These are phyloP conservation scores for Yamadazyma triangularis DNA, from an alignment of 1,139 yeast species.

Conservation along the genomic window DNA sequence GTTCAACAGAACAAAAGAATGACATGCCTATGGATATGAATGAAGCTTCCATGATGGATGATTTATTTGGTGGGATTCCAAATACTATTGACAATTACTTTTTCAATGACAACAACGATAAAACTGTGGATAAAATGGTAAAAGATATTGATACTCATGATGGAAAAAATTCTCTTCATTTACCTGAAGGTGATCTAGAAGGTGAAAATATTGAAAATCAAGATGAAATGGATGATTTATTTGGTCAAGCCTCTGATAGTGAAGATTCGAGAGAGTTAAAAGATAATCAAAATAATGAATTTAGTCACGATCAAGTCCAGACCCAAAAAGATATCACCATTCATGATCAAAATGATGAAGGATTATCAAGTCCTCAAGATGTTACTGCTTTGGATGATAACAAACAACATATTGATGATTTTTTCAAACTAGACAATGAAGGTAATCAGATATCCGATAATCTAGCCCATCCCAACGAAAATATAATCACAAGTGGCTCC, in stretches of 20 bases:
- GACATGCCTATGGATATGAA: slow-evolving; percentile 15
- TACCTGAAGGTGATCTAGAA: not conserved
- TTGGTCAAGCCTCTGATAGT: slow-evolving; percentile 33
- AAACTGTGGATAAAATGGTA: not conserved
- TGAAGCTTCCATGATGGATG: slow-evolving; percentile 17
- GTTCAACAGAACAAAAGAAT: slow-evolving; percentile 19
- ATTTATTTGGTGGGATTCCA: slow-evolving; percentile 19
- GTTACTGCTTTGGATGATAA: slow-evolving; percentile 1
- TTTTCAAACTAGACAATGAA: not conserved
- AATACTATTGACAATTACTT: slow-evolving; percentile 16
- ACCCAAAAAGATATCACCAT: not conserved
- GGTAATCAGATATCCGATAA: not conserved
- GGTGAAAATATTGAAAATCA: slow-evolving; percentile 5
- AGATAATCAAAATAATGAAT: too few relatives aligned
- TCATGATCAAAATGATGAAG: not conserved
- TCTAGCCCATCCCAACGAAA: too few relatives aligned
- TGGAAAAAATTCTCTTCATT: not conserved
- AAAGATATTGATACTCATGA: too few relatives aligned
- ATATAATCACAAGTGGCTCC: too few relatives aligned
- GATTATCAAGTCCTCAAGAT: too few relatives aligned
- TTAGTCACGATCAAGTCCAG: not conserved
- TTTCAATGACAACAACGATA: slow-evolving; percentile 6
- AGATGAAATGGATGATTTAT: slow-evolving; percentile 32
- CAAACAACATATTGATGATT: not conserved
- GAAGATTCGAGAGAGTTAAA: too few relatives aligned